Evolutionary conservation across 192 early-diverging fungal genomes (phyloP).

Genomic region (Entomortierella lignicola): DNA sequence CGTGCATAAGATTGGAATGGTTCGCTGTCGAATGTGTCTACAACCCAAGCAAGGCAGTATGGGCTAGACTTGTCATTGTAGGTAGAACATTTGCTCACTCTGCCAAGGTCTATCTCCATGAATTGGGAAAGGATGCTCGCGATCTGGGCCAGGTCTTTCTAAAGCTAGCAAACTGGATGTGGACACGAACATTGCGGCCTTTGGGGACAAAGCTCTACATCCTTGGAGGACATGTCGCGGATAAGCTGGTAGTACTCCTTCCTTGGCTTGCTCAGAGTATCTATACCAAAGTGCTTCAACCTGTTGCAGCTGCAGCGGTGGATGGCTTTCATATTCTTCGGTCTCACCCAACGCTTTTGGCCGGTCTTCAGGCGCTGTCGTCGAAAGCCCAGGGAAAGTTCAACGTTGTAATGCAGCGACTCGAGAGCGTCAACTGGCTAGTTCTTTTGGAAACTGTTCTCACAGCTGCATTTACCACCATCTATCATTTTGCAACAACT

Average conservation of each 20-base stretch:
- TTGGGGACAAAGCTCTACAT: neutral
- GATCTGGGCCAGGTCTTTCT: constrained; percentile 21
- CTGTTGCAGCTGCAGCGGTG: neutral
- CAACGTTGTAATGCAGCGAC: constrained; percentile 8
- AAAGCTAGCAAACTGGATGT: constrained; percentile 30
- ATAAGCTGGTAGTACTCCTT: constrained; percentile 1
- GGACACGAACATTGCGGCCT: constrained; percentile 17
- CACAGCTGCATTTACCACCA: neutral
- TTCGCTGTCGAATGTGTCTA: constrained; percentile 34
- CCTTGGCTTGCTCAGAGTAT: constrained; percentile 22
- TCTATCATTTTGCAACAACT: constrained; percentile 12
- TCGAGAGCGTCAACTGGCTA: constrained; percentile 48
- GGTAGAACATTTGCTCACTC: constrained; percentile 26
- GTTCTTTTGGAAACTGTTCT: constrained; percentile 22
- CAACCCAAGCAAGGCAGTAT: constrained; percentile 28
- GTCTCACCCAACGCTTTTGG: constrained; percentile 39
- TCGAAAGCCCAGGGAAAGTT: constrained; percentile 20
- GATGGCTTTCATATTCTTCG: constrained; percentile 32
- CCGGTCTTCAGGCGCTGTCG: constrained; percentile 34
- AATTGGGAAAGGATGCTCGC: constrained; percentile 35
- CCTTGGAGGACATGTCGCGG: neutral
- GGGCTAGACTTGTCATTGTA: constrained; percentile 12
- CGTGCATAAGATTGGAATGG: constrained; percentile 13
- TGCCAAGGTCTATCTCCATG: constrained; percentile 41
- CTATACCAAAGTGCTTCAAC: constrained; percentile 1